These are phyloP conservation scores for Iris macrosiphon DNA, from an alignment of 106 monocot species.

Conservation along the genomic window DNA sequence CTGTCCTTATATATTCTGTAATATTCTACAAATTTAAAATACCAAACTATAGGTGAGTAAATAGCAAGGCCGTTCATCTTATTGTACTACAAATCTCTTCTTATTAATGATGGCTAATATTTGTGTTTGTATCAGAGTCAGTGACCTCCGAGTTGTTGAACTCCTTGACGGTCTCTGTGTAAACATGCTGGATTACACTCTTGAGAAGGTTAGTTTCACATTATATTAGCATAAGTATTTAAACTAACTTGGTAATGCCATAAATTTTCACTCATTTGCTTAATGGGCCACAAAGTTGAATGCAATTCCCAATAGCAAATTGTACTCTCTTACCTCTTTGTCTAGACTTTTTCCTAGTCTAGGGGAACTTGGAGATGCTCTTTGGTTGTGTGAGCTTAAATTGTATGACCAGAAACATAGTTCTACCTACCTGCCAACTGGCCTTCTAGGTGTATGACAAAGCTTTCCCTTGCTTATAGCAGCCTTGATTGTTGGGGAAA, in stretches of 20 bases:
- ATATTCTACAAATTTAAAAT: not conserved
- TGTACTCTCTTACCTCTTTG: not conserved
- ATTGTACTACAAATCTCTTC: not conserved
- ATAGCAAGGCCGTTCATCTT: not conserved
- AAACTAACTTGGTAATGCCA: not conserved
- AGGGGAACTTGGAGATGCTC: no score
- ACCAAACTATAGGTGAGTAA: not conserved
- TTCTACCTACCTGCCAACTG: no score
- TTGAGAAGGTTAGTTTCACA: conserved; percentile 42
- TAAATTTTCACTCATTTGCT: no score
- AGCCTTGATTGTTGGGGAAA: no score
- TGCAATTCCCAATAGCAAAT: no score
- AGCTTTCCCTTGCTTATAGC: no score
- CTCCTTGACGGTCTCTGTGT: conserved; percentile 91
- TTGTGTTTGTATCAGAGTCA: conserved; percentile 33
- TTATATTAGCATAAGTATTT: not conserved
- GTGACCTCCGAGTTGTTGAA: conserved; percentile 77
- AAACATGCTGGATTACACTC: conserved; percentile 88
- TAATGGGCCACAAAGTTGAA: no score
- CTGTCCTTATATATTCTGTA: not conserved
- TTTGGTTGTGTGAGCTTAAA: no score
- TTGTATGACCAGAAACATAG: no score
- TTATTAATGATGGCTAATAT: conserved; percentile 1
- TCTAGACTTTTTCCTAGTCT: not conserved
- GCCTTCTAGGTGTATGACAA: no score